phyloP scores from a whole-genome alignment of 2,329 filamentous ascomycete species.

The Epichloe gansuensis region DNA sequence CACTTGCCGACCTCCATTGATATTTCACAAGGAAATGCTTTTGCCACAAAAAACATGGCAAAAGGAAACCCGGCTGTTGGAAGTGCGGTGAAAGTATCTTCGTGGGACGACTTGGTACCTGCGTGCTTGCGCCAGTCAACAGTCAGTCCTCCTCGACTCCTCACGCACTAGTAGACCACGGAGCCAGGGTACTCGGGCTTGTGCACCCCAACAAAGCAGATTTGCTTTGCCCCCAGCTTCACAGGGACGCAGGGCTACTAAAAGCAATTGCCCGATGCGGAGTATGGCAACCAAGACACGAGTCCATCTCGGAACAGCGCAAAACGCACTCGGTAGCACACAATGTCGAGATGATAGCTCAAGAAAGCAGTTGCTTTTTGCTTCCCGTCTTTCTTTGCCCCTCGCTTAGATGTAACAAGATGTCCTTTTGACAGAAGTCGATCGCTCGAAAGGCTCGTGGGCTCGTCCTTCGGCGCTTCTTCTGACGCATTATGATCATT shows the following conservation, averaged over 20 bases:
- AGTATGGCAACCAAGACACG: too few species aligned
- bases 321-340: too few species aligned
- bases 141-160: not conserved
- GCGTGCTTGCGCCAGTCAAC: constrained; percentile 1
- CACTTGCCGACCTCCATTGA: not conserved
- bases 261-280: not conserved
- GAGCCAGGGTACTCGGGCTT: not conserved
- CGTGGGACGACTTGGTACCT: not conserved
- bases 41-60: not conserved
- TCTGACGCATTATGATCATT: not conserved
- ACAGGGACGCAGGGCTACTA: not conserved
- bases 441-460: not conserved
- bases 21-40: not conserved
- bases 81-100: constrained; percentile 1
- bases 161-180: not conserved
- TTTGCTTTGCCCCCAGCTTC: not conserved
- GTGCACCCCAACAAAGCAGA: not conserved
- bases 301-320: too few species aligned
- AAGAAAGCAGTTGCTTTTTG: not conserved
- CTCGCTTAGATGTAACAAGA: constrained; percentile 1
- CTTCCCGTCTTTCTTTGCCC: not conserved
- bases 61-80: not conserved
- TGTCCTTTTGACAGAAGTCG: not conserved
- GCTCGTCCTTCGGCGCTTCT: not conserved
- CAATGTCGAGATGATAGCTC: not conserved